These are phyloP conservation scores for Tolypocladium endophyticum DNA, from an alignment of 2,329 filamentous ascomycete genomes.

Conservation along the genomic window DNA sequence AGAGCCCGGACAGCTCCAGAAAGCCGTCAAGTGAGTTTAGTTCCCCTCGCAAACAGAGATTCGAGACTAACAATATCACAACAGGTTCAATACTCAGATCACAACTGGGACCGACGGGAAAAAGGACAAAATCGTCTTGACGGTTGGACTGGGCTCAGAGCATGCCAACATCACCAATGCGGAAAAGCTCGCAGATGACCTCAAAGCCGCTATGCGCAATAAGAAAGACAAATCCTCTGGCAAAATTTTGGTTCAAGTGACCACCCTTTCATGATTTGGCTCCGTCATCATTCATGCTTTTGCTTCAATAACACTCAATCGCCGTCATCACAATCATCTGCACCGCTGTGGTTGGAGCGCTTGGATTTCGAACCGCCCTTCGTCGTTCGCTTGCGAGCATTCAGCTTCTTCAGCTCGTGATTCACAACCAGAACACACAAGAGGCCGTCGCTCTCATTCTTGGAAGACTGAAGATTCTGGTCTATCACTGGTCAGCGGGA, in stretches of 20 bases:
- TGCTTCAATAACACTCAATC: constrained; percentile 3
- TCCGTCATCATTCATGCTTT: background rate
- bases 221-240: constrained; percentile 17
- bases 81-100: constrained; percentile 3
- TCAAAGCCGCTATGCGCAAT: constrained; percentile 23
- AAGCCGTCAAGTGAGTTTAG: constrained; percentile 28
- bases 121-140: constrained; percentile 24
- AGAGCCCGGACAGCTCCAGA: constrained; percentile 19
- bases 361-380: constrained; percentile 16
- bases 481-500: constrained; percentile 15
- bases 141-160: constrained; percentile 20
- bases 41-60: background rate
- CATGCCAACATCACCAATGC: constrained; percentile 18
- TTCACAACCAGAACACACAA: constrained; percentile 24
- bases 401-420: constrained; percentile 29
- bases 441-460: constrained; percentile 20
- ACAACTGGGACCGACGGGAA: constrained; percentile 17
- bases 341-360: constrained; percentile 4
- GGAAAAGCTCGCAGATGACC: constrained; percentile 20
- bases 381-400: constrained; percentile 18
- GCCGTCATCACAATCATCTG: constrained; percentile 15
- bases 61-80: background rate
- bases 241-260: constrained; percentile 21
- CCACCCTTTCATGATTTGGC: constrained; percentile 11
- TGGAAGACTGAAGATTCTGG: constrained; percentile 19